Conservation (phyloP, 2,329 filamentous ascomycete genomes). For the Epichloe baconii region DNA sequence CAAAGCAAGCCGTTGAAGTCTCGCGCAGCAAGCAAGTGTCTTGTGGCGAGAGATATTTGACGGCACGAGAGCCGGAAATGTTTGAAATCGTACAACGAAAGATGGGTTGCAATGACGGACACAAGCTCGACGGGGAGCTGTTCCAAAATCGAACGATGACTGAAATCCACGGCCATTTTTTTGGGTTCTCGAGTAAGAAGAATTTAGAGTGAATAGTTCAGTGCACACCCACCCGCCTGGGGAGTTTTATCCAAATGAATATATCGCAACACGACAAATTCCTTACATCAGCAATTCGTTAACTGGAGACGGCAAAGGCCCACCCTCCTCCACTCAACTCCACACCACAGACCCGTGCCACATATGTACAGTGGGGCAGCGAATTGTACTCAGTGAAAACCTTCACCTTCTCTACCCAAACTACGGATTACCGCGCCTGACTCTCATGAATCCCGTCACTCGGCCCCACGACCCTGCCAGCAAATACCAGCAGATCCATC, state of each 20-base stretch:
- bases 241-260: too few relatives aligned
- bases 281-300: too few relatives aligned
- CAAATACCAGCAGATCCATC: not conserved
- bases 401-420: too few relatives aligned
- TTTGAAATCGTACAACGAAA: constrained; percentile 25
- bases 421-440: not conserved
- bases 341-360: too few relatives aligned
- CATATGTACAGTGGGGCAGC: too few relatives aligned
- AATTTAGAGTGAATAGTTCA: not conserved
- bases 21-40: constrained; percentile 28
- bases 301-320: not conserved
- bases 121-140: constrained; percentile 26
- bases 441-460: not conserved
- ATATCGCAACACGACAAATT: too few relatives aligned
- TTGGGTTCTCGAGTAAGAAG: not conserved
- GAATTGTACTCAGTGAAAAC: too few relatives aligned
- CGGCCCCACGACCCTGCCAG: not conserved
- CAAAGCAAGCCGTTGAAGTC: constrained; percentile 30
- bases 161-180: not conserved
- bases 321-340: too few relatives aligned
- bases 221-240: not conserved
- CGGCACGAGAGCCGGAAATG: constrained; percentile 27
- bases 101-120: constrained; percentile 28
- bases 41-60: constrained; percentile 27
- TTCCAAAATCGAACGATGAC: not conserved